Evolutionary conservation across 352 stramenopile species (phyloP).

Genomic region (Globisporangium nagaii): DNA sequence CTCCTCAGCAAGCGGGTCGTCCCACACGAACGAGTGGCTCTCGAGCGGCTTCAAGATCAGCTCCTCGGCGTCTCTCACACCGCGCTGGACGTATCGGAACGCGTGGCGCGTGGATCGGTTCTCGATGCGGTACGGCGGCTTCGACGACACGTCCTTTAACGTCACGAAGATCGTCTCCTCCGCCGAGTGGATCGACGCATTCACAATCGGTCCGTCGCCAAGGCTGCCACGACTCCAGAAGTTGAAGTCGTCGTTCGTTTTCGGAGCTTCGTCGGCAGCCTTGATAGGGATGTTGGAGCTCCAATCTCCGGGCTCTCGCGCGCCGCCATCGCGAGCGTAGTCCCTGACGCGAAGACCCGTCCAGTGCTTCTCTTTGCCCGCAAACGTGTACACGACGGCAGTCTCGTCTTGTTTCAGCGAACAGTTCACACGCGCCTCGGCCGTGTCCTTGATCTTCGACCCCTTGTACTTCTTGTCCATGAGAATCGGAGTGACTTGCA

Average conservation of each 20-base stretch:
- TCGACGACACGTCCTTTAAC: conserved; percentile 61
- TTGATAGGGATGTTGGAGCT: conserved; percentile 41
- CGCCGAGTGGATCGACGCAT: conserved; percentile 46
- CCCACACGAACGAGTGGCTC: conserved; percentile 80
- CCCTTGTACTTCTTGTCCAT: conserved; percentile 69
- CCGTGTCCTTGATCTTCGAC: conserved; percentile 21
- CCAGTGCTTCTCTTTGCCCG: conserved; percentile 66
- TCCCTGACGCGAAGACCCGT: conserved; percentile 64
- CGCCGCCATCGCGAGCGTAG: conserved; percentile 28
- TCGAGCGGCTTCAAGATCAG: conserved; percentile 61
- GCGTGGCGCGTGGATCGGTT: conserved; percentile 72
- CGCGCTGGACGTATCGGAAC: conserved; percentile 73
- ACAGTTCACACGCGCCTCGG: conserved; percentile 26
- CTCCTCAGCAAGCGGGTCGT: conserved; percentile 51
- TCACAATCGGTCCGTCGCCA: conserved; percentile 69
- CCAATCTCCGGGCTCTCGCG: conserved; percentile 51
- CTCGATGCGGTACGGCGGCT: conserved; percentile 77
- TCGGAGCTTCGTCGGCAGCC: conserved; percentile 21
- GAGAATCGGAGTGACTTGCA: conserved; percentile 72
- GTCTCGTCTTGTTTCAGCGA: conserved; percentile 47
- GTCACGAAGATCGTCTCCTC: conserved; percentile 70
- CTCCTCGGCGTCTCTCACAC: conserved; percentile 53
- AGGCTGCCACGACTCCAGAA: conserved; percentile 71
- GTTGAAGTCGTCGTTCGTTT: conserved; percentile 35
- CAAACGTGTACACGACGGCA: conserved; percentile 61